Evolutionary conservation across 495 filamentous ascomycete genomes (phyloP).

Genomic region (Rusavskia elegans): DNA sequence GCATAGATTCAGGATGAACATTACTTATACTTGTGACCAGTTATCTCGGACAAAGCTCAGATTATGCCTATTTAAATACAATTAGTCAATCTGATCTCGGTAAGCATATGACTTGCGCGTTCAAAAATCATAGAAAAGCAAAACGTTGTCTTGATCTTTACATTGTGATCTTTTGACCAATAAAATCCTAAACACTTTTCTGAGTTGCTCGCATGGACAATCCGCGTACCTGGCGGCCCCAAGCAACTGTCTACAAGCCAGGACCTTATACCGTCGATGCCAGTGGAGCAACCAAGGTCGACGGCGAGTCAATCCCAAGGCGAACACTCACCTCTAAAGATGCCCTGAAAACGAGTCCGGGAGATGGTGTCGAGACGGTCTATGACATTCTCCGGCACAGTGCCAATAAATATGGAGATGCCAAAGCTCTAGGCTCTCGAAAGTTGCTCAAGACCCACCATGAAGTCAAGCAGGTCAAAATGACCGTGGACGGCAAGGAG

Average conservation of each 20-base stretch:
- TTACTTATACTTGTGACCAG: too few species aligned
- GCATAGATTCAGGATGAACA: too few species aligned
- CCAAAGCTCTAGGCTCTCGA: slow-evolving; percentile 68
- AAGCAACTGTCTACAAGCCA: not conserved
- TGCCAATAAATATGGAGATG: slow-evolving; percentile 71
- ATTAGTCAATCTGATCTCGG: too few species aligned
- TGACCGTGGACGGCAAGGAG: slow-evolving; percentile 84
- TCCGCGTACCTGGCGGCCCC: not conserved
- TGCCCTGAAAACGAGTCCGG: slow-evolving; percentile 48
- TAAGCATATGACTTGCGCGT: too few species aligned
- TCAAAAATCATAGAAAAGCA: too few species aligned
- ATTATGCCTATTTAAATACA: too few species aligned
- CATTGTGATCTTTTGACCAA: not conserved
- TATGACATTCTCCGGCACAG: slow-evolving; percentile 72
- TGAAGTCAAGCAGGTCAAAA: slow-evolving; percentile 95
- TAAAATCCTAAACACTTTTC: too few species aligned
- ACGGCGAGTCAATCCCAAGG: slow-evolving; percentile 85
- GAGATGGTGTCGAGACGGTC: slow-evolving; percentile 58
- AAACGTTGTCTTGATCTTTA: not conserved
- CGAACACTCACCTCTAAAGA: slow-evolving; percentile 55
- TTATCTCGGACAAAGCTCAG: too few species aligned
- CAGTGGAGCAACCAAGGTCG: slow-evolving; percentile 48
- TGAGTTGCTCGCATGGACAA: not conserved
- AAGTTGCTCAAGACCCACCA: slow-evolving; percentile 70
- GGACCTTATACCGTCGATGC: slow-evolving; percentile 66